Conservation (phyloP, 768 basidiomycete species). For the Termitomyces sp. region DNA sequence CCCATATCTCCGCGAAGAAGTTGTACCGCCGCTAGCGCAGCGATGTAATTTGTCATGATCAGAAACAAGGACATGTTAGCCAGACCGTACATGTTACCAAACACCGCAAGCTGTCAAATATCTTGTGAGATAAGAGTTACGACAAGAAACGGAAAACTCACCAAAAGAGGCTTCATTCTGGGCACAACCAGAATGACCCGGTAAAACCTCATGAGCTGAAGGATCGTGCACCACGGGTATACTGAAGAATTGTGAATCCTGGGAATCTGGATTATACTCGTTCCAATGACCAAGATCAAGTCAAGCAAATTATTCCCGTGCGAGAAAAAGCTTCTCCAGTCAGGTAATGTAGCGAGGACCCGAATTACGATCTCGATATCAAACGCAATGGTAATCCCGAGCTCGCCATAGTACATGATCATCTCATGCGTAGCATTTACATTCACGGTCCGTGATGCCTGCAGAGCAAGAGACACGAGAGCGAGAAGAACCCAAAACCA, state of each 20-base stretch:
- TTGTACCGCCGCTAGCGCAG: slow-evolving; percentile 79
- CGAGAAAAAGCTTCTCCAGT: slow-evolving; percentile 77
- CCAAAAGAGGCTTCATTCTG: slow-evolving; percentile 84
- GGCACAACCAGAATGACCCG: slow-evolving; percentile 88
- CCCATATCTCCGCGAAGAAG: slow-evolving; percentile 80
- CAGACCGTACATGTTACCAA: slow-evolving; percentile 89
- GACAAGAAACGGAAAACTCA: slow-evolving; percentile 22
- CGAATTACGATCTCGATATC: slow-evolving; percentile 85
- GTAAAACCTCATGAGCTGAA: slow-evolving; percentile 86
- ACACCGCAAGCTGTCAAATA: slow-evolving; percentile 64
- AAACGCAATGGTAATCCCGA: slow-evolving; percentile 77
- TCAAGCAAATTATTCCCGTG: slow-evolving; percentile 73
- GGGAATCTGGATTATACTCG: slow-evolving; percentile 83
- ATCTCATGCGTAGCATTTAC: slow-evolving; percentile 39
- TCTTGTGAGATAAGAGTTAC: not conserved
- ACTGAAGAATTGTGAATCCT: slow-evolving; percentile 53
- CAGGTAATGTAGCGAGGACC: slow-evolving; percentile 64
- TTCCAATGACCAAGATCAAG: slow-evolving; percentile 64
- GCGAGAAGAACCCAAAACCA: slow-evolving; percentile 78
- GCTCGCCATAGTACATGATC: slow-evolving; percentile 60
- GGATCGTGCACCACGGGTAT: slow-evolving; percentile 88
- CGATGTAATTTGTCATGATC: slow-evolving; percentile 80
- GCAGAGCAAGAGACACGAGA: slow-evolving; percentile 63
- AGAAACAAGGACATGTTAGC: slow-evolving; percentile 91
- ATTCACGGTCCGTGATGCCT: slow-evolving; percentile 60